Evolutionary conservation across 2,329 filamentous ascomycete species (phyloP).

Genomic region (Colletotrichum kahawae): DNA sequence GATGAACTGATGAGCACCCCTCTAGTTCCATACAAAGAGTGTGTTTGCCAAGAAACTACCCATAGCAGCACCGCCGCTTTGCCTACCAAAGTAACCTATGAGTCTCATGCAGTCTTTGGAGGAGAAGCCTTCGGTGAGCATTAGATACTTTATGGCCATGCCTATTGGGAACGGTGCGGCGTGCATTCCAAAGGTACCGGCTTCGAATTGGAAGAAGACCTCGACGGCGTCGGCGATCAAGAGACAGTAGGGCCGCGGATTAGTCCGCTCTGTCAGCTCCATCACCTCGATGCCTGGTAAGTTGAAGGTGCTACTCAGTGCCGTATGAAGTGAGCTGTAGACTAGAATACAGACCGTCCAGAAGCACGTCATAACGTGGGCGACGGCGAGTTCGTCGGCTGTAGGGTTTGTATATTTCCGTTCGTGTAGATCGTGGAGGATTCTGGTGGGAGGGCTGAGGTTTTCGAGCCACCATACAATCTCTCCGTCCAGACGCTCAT

Average conservation of each 20-base stretch:
- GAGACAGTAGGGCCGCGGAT: constrained; percentile 5
- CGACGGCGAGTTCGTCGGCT: constrained; percentile 2
- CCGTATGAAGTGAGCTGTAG: neutral
- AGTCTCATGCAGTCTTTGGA: neutral
- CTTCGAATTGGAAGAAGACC: constrained; percentile 6
- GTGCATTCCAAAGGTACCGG: constrained; percentile 7
- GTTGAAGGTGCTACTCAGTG: neutral
- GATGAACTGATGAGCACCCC: neutral
- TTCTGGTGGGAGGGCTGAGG: neutral
- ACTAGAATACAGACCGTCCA: constrained; percentile 10
- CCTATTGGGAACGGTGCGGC: constrained; percentile 3
- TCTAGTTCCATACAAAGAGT: neutral
- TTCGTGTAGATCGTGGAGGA: neutral
- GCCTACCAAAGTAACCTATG: neutral
- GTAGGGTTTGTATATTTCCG: neutral
- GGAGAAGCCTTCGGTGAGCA: neutral
- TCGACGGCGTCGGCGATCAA: constrained; percentile 10
- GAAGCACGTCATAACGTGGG: neutral
- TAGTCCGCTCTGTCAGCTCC: neutral
- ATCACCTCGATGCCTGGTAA: neutral
- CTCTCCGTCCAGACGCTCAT: neutral
- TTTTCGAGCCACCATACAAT: neutral
- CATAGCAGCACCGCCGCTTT: neutral
- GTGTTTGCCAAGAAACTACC: neutral
- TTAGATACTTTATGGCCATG: constrained; percentile 11